Evolutionary conservation across 768 basidiomycete genomes (phyloP), one percentile per base, ranked within the genome.

Genomic region (Lentinula guzmanii): DNA sequence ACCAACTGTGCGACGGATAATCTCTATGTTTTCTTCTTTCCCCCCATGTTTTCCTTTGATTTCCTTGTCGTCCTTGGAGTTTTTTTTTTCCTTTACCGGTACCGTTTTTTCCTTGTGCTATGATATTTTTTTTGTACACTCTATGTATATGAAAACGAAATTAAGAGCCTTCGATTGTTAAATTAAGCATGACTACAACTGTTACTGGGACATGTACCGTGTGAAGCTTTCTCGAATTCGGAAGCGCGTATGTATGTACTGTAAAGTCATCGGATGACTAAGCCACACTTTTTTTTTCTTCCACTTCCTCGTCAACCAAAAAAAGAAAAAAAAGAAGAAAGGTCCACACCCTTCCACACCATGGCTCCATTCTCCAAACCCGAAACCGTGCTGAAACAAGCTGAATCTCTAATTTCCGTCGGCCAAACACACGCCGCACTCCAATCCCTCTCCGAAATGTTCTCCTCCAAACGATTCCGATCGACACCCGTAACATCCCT

Each of bases 311-410:
- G 34, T 9, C 52, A 18, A 18, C 2, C 18, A 13, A 52, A 52
- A 8, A 11, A 11, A 35, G 3, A 21, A 8, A 52, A n/a, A 21
- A 34, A 21, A 52, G 11, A 21, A 28, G 53, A 28, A 24, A 24
- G 24, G 24, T 24, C 24, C 24, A 24, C 24, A 24, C 24, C 24
- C 24, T 24, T 24, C 24, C 24, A 58, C 52, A 78, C 46, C 59
- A 95, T 95, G 92, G 89, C 93, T 65, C 93, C 92, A 67, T 92
- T 91, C 75, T 86, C 90, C 58, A 93, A 93, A 74, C 93, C 92
- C 53, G 91, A 93, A 77, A 90, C 92, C 35, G 88, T 93, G 64
- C 82, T 93, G 69, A 94, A 93, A 79, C 91, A 92, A 72, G 91
- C 92, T n/a, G 91, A 95, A 69, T 93, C 93, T 62, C 91, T 96